Percentiles rank a stretch among this genome's conserved stretches.
These are phyloP conservation scores for Nannochloropsis salina DNA, from an alignment of 108 stramenopile species.

Conservation along the genomic window DNA sequence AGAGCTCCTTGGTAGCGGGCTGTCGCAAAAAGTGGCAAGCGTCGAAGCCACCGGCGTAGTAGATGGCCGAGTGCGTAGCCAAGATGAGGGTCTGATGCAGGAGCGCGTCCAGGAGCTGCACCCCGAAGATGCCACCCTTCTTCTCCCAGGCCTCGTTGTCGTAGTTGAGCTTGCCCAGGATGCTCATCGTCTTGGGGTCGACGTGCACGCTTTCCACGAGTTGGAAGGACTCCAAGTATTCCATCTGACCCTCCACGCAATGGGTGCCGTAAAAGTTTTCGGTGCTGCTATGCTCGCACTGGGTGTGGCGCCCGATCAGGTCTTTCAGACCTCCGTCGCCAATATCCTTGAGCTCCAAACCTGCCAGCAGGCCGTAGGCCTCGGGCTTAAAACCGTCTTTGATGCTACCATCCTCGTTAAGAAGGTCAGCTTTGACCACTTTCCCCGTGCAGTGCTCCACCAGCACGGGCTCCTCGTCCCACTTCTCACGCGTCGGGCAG, in stretches of 20 bases:
- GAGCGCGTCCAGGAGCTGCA: neutral
- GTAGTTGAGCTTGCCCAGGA: neutral
- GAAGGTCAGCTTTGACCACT: neutral
- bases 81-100: neutral
- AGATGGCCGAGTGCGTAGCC: neutral
- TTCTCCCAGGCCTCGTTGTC: neutral
- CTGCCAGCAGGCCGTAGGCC: neutral
- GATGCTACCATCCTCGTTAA: neutral
- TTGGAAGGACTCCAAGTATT: neutral
- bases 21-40: neutral
- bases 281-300: neutral
- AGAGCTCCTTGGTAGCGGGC: constrained; percentile 3
- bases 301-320: neutral
- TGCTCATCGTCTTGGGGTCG: neutral
- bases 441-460: neutral
- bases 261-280: neutral
- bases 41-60: constrained; percentile 3
- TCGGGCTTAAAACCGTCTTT: neutral
- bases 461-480: constrained; percentile 4
- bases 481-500: constrained; percentile 15
- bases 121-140: neutral
- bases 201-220: constrained; percentile 17
- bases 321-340: neutral
- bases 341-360: neutral
- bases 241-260: constrained; percentile 19